Percentiles rank a stretch among this genome's conserved stretches.
These are phyloP conservation scores for Lachnellula cervina DNA, from an alignment of 2,329 filamentous ascomycete genomes.

Conservation along the genomic window DNA sequence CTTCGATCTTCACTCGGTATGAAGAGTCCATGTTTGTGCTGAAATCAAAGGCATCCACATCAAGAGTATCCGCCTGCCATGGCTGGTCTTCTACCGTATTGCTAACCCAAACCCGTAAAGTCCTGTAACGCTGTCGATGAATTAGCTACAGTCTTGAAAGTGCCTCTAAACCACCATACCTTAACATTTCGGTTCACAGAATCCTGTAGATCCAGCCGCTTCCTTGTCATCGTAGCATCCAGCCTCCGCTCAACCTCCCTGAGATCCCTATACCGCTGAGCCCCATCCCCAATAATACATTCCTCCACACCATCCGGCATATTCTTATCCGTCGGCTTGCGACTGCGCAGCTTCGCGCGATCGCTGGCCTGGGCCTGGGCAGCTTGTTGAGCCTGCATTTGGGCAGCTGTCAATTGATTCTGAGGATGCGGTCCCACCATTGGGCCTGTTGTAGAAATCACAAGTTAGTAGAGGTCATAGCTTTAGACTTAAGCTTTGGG, in stretches of 20 bases:
- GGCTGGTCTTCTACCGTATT: conserved; percentile 93
- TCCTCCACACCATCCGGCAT: conserved; percentile 87
- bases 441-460: conserved; percentile 22
- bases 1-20: conserved; percentile 90
- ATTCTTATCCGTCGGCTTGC: conserved; percentile 91
- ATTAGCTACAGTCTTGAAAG: conserved; percentile 11
- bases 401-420: conserved; percentile 47
- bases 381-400: conserved; percentile 47
- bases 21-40: conserved; percentile 70
- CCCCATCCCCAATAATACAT: conserved; percentile 74
- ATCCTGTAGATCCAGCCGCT: conserved; percentile 86
- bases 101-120: conserved; percentile 87
- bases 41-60: conserved; percentile 76
- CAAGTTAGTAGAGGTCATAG: conserved; percentile 9
- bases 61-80: conserved; percentile 72
- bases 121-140: conserved; percentile 61
- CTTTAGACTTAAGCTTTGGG: conserved; percentile 1
- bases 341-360: conserved; percentile 71
- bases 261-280: conserved; percentile 74
- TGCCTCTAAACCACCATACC: conserved; percentile 36
- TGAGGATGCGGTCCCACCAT: conserved; percentile 31
- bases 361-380: conserved; percentile 52
- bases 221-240: conserved; percentile 90
- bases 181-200: conserved; percentile 69
- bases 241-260: conserved; percentile 82